phyloP scores from a whole-genome alignment of 306 rosid species.

The Vachellia pachyceras region DNA sequence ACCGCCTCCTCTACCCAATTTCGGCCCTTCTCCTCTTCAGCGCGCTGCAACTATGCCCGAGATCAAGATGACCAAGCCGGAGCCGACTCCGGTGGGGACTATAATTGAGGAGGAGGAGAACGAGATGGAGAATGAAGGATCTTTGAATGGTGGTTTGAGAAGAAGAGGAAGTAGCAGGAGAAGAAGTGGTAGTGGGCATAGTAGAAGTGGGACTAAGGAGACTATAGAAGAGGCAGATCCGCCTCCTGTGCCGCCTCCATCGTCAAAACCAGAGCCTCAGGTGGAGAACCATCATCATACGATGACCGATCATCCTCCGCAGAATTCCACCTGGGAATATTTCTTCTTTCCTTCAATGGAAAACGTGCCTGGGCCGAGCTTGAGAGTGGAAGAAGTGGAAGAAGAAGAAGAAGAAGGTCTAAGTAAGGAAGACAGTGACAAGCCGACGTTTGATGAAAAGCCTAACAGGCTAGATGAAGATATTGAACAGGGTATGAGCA shows the following conservation, averaged over 20 bases:
- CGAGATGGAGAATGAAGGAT: slow-evolving; percentile 54
- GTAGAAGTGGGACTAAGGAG: slow-evolving; percentile 40
- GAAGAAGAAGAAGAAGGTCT: neutral
- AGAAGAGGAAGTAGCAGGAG: slow-evolving; percentile 48
- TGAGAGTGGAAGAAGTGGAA: slow-evolving; percentile 50
- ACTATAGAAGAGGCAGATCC: slow-evolving; percentile 38
- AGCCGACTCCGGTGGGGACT: slow-evolving; percentile 39
- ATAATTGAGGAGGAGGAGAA: slow-evolving; percentile 59
- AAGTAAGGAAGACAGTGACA: slow-evolving; percentile 41
- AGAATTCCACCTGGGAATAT: slow-evolving; percentile 60
- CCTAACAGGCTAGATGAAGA: slow-evolving; percentile 46
- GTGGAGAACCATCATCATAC: slow-evolving; percentile 28
- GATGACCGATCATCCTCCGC: slow-evolving; percentile 42
- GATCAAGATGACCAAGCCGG: slow-evolving; percentile 53
- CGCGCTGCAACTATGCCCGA: slow-evolving; percentile 83
- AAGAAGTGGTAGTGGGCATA: slow-evolving; percentile 27
- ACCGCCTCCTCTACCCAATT: slow-evolving; percentile 53
- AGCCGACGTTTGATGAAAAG: slow-evolving; percentile 47
- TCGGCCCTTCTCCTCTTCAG: slow-evolving; percentile 49
- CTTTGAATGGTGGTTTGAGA: slow-evolving; percentile 25
- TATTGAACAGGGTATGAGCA: slow-evolving; percentile 28
- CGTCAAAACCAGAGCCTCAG: slow-evolving; percentile 41
- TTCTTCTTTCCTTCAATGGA: slow-evolving; percentile 63
- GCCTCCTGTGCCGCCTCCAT: slow-evolving; percentile 52
- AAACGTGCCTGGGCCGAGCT: slow-evolving; percentile 56